Evolutionary conservation across 257 asterid genomes (phyloP).

Genomic region (Dorcoceras hygrometricum): DNA sequence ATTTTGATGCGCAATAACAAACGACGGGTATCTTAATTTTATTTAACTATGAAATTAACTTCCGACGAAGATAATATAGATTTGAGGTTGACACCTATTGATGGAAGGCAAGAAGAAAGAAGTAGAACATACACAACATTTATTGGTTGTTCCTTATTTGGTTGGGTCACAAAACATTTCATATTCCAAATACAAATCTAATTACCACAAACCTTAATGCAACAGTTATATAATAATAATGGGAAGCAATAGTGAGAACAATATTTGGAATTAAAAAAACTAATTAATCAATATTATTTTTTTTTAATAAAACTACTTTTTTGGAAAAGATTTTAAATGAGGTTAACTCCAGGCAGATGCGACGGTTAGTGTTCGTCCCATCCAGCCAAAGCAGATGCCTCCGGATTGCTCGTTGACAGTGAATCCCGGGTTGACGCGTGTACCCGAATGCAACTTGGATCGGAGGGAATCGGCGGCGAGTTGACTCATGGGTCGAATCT

Average conservation of each 20-base stretch:
- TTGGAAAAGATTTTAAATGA: too few species aligned
- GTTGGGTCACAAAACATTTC: neutral
- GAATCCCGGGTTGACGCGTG: slow-evolving; percentile 91
- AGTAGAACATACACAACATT: slow-evolving; percentile 24
- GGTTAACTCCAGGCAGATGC: slow-evolving; percentile 86
- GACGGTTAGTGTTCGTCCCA: slow-evolving; percentile 80
- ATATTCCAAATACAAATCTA: slow-evolving; percentile 13
- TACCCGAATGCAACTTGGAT: slow-evolving; percentile 45
- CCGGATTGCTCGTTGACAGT: slow-evolving; percentile 64
- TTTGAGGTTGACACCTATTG: too few species aligned
- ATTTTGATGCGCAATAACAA: too few species aligned
- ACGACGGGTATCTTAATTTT: too few species aligned
- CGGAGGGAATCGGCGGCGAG: slow-evolving; percentile 54
- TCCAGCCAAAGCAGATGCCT: slow-evolving; percentile 82
- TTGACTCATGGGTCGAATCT: slow-evolving; percentile 45
- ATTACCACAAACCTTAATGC: slow-evolving; percentile 24
- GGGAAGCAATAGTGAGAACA: neutral
- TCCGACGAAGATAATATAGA: too few species aligned
- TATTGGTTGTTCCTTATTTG: slow-evolving; percentile 10
- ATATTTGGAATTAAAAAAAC: too few species aligned
- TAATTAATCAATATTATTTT: too few species aligned
- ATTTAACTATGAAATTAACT: too few species aligned
- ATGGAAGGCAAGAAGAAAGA: too few species aligned
- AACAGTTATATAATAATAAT: slow-evolving; percentile 4
- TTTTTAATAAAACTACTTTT: neutral